Base-by-base conservation (phyloP, 345 rosid species). In the Camelina laxa region DNA sequence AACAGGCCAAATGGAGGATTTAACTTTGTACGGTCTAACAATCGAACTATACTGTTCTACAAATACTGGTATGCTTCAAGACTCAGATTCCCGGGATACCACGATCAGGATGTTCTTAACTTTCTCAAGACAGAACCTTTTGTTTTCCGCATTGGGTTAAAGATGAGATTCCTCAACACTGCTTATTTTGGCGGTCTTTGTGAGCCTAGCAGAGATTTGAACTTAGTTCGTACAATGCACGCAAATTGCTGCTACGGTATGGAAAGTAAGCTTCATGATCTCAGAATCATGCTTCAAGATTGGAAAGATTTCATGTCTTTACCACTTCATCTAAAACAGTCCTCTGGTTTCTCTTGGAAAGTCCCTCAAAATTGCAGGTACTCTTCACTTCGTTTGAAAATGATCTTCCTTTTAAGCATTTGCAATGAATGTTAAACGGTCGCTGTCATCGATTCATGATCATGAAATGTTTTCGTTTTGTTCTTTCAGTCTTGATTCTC, bases 331-430 rank as follows among this genome's bases (percentile, higher is more conserved):
- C 63, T 87, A 53, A 92, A 87, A 77, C 83, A 80, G 10, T 80
- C 83, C 51, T 66, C 82, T 4, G 58, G 69, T 24, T 78, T 84
- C 44, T 75, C 86, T 9, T 92, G 97, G 97, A 82, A 80, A n/a
- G 97, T 90, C 38, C 97, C 97, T 2, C 82, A 87, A 41, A 88
- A 89, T 68, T 92, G 97, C 89, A 92, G 97, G 76, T 83, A 89
- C 65, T 62, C 84, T 67, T 83, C 90, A 22, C 83, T 80, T 61
- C 55, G 30, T 49, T 39, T 85, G 65, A 85, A 85, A 83, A 72
- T 77, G 76, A 49, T 76, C 75, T 41, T 55, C 70, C 30, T 27
- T 20, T 30, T 4, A 1, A 20, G 36, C 7, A 13, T 49, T 19
- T 65, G 17, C 5, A 1, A 48, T 31, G 31, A 31, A 9, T 27